Base-by-base conservation (phyloP, 2,329 filamentous ascomycete genomes). In the Zarea fungicola region DNA sequence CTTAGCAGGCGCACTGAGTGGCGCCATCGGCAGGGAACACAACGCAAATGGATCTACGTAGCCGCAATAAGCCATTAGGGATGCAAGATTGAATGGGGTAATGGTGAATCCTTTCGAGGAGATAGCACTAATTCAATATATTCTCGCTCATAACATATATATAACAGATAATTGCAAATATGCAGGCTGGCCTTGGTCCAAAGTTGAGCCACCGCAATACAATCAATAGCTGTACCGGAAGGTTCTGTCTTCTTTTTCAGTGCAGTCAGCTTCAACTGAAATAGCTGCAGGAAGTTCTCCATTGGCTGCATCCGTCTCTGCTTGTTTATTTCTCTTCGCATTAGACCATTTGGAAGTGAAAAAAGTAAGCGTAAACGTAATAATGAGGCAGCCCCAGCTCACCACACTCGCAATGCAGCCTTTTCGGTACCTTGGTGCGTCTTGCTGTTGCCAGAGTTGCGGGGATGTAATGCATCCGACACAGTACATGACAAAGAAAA, bases 401-500 rank as follows among this genome's bases (percentile, higher is more conserved):
- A 72, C 70, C 25, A 76, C 60, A 2, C 62, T 65, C 3, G 70
- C 69, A 14, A 76, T 68, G 8, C 75, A 66, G 16, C 74, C 74
- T n/a, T 67, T 62, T 8, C 66, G 65, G 53, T 75, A 76, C 11
- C 70, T 59, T 10, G 73, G 70, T n/a, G n/a, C n/a, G n/a, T n/a
- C n/a, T 41, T 59, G 62, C 21, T 67, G 55, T 1, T 68, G 71
- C 73, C 73, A 77, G 1, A 75, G 62, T 56, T 78, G 73, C n/a
- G 74, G 73, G 1, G 61, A 60, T 0, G 62, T 71, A 36, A 36
- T 36, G 34, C 34, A 36, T n/a, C 34, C 34, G 7, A n/a, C 34
- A 18, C 69, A 73, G 55, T 76, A 77, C 1, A 70, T 72, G 22
- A 76, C 71, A 58, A 76, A 77, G 58, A 75, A 76, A 56, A 75